Evolutionary conservation across 805 yeast species (phyloP), one percentile per base, ranked within the genome.

Genomic region (Zygotorulaspora florentina): DNA sequence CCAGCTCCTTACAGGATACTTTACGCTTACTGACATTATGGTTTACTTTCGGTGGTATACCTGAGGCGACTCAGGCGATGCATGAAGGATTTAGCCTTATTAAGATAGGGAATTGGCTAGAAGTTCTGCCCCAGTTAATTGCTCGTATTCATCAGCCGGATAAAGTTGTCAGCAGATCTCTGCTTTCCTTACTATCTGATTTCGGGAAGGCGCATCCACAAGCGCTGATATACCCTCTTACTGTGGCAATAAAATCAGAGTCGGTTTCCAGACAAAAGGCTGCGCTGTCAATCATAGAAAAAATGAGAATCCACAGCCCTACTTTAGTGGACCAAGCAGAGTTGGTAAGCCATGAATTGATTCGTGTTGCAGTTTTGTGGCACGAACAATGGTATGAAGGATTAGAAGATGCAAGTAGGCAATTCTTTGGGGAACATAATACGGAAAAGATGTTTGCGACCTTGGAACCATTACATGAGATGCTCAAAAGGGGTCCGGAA

Each of bases 361-460:
- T 93, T 51, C 74, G 98, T 54, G 96, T 89, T 13, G 96, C 98
- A 1, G 96, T 91, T 3, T 68, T 93, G 49, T 90, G 99, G 97
- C 96, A 89, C 59, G 99, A 93, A 59, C 84, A 85, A 62, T 93
- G 99, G 99, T 90, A 89, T 56, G 98, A 91, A 67, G 97, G 96
- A 2, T 72, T 93, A 27, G 99, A 93, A 62, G 96, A 93, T 69
- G 99, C 99, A 0, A 89, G 96, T 2, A 74, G 96, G 48, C 76
- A 86, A 42, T 93, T 84, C 70, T 91, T 89, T 66, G 96, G 95
- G 29, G 99, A 93, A 51, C 93, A 88, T 56, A 89, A 93, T 59
- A 85, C 91, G 10, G 96, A 89, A 44, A 89, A 87, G 64, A 93
- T 93, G 98, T 86, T 87, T 66, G 82, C 87, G 13, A 89, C 89